phyloP scores from a whole-genome alignment of 129 eudicot species.

The Sambucus nigra region DNA sequence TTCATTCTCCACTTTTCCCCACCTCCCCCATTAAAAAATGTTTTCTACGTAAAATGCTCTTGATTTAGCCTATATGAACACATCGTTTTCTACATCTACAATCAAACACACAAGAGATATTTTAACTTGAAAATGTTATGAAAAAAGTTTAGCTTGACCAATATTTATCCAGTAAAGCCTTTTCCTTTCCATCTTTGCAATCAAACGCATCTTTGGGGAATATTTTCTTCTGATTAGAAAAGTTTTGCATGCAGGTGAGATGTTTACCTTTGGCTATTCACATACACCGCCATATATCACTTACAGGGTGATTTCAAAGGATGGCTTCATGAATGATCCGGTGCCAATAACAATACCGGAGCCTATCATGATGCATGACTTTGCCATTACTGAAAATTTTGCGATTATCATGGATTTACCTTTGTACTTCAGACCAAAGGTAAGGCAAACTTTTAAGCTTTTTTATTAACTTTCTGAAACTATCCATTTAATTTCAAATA shows the following conservation, averaged over 20 bases:
- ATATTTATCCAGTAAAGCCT: too few species aligned
- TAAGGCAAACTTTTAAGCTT: constrained; percentile 10
- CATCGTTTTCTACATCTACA: too few species aligned
- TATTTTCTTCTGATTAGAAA: constrained; percentile 7
- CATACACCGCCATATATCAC: constrained; percentile 65
- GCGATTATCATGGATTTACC: constrained; percentile 95
- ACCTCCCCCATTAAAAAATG: too few species aligned
- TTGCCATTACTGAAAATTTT: constrained; percentile 92
- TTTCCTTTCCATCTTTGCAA: too few species aligned
- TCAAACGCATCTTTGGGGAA: too few species aligned
- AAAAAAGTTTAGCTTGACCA: too few species aligned
- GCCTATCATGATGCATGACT: constrained; percentile 90
- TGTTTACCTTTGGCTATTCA: constrained; percentile 94
- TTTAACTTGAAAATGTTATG: too few species aligned
- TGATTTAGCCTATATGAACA: too few species aligned
- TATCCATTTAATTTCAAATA: background rate
- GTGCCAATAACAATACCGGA: constrained; percentile 84
- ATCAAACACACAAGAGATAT: too few species aligned
- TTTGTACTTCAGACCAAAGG: constrained; percentile 76
- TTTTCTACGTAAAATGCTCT: too few species aligned
- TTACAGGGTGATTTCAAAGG: constrained; percentile 83
- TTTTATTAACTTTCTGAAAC: background rate
- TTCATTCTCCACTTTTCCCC: too few species aligned
- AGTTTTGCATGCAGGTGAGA: constrained; percentile 56
- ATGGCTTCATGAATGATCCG: constrained; percentile 87